phyloP scores from a whole-genome alignment of 352 stramenopile genomes.

The Globisporangium takayamanum region DNA sequence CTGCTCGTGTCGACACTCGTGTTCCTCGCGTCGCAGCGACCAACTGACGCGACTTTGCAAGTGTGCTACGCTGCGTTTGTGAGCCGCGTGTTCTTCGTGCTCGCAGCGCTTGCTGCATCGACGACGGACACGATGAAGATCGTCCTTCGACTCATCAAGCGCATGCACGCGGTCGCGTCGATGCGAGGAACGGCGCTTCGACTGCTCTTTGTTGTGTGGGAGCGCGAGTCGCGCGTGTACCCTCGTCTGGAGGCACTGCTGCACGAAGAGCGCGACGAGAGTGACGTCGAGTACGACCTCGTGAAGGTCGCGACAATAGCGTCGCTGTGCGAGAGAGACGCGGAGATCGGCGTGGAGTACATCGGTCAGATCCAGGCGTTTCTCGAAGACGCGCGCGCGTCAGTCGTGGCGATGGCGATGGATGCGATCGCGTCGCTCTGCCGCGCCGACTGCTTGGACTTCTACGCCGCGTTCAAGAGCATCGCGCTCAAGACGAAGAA shows the following conservation, averaged over 20 bases:
- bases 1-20: slow-evolving; percentile 56
- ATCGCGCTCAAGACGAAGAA: slow-evolving; percentile 62
- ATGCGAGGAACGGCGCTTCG: slow-evolving; percentile 44
- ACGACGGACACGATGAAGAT: slow-evolving; percentile 75
- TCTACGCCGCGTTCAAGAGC: slow-evolving; percentile 72
- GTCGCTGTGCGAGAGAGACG: slow-evolving; percentile 48
- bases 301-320: slow-evolving; percentile 62
- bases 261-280: slow-evolving; percentile 22
- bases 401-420: slow-evolving; percentile 56
- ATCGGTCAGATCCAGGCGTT: slow-evolving; percentile 50
- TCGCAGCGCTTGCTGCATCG: slow-evolving; percentile 35
- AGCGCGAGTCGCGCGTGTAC: slow-evolving; percentile 59
- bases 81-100: slow-evolving; percentile 35
- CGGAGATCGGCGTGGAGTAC: slow-evolving; percentile 64
- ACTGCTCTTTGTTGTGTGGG: slow-evolving; percentile 58
- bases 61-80: slow-evolving; percentile 25
- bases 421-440: slow-evolving; percentile 54
- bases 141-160: slow-evolving; percentile 60
- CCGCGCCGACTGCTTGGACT: slow-evolving; percentile 59
- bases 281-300: slow-evolving; percentile 28
- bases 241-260: slow-evolving; percentile 49
- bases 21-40: slow-evolving; percentile 42
- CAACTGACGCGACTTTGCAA: neutral
- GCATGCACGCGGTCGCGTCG: slow-evolving; percentile 27
- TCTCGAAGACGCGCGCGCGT: slow-evolving; percentile 44